Evolutionary conservation across 2,329 filamentous ascomycete species (phyloP).

Genomic region (Colletotrichum cuscutae): DNA sequence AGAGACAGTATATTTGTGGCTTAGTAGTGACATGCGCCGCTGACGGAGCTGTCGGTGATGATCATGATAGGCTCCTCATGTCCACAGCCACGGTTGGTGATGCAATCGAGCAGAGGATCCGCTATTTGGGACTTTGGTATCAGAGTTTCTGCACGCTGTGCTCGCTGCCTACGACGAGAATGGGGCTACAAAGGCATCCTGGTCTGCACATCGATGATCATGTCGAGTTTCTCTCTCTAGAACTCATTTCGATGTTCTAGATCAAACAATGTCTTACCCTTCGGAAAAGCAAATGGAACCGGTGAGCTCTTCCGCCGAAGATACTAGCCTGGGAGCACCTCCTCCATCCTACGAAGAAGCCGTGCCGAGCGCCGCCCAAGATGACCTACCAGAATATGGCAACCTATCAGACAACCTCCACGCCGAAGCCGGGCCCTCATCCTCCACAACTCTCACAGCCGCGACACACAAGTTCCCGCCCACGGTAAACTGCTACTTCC

Average conservation of each 20-base stretch:
- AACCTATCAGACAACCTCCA: not conserved
- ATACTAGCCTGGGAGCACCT: not conserved
- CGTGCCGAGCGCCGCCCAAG: not conserved
- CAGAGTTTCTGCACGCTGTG: not conserved
- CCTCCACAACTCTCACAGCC: not conserved
- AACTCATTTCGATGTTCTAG: not conserved
- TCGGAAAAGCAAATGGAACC: not conserved
- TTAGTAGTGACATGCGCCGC: not conserved
- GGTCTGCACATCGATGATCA: no score
- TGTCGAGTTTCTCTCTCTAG: no score
- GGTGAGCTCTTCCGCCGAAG: not conserved
- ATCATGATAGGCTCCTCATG: not conserved
- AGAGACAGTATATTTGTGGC: not conserved
- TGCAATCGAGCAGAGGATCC: not conserved
- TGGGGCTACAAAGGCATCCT: not conserved
- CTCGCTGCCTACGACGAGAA: not conserved
- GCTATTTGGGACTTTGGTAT: not conserved
- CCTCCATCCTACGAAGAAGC: not conserved
- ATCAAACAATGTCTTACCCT: not conserved
- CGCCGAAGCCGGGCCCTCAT: not conserved
- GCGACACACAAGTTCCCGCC: constrained; percentile 33
- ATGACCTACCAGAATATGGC: not conserved
- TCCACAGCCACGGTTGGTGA: not conserved
- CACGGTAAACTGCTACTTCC: constrained; percentile 37
- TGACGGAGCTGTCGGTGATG: not conserved